phyloP scores from a whole-genome alignment of 2,329 filamentous ascomycete species.

The Penicillium sp. region DNA sequence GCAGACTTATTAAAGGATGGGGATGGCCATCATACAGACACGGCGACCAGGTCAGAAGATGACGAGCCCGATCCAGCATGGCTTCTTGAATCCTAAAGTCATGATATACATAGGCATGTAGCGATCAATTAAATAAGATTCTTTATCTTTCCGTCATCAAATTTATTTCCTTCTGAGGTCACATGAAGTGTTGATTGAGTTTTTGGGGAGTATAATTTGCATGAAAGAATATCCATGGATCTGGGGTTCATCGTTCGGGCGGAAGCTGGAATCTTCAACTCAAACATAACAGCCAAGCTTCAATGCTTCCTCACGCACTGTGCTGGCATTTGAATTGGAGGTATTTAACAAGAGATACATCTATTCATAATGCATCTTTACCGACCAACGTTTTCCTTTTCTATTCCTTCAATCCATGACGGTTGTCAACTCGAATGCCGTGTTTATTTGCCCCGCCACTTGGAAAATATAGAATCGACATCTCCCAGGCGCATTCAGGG shows the following conservation, averaged over 20 bases:
- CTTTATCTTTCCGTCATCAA: neutral
- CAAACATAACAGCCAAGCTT: neutral
- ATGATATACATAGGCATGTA: neutral
- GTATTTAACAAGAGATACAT: neutral
- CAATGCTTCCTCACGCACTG: neutral
- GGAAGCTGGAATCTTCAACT: neutral
- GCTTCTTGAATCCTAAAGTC: conserved; percentile 31
- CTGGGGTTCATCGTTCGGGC: neutral
- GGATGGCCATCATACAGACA: conserved; percentile 20
- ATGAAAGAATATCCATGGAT: neutral
- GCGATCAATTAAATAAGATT: neutral
- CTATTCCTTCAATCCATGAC: conserved; percentile 82
- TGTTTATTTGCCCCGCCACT: conserved; percentile 66
- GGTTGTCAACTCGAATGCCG: conserved; percentile 74
- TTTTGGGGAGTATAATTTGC: too few relatives aligned
- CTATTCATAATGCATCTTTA: conserved; percentile 30
- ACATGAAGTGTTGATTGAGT: neutral
- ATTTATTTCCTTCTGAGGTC: neutral
- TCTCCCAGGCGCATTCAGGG: conserved; percentile 45
- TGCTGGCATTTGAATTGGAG: neutral
- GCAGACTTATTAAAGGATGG: conserved; percentile 37
- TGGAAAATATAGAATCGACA: conserved; percentile 22
- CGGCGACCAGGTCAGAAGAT: conserved; percentile 34
- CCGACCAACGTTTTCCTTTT: conserved; percentile 58
- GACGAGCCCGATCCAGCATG: conserved; percentile 48